These are phyloP conservation scores for Pseudoperonospora humuli DNA, from an alignment of 352 stramenopile genomes.

Conservation along the genomic window DNA sequence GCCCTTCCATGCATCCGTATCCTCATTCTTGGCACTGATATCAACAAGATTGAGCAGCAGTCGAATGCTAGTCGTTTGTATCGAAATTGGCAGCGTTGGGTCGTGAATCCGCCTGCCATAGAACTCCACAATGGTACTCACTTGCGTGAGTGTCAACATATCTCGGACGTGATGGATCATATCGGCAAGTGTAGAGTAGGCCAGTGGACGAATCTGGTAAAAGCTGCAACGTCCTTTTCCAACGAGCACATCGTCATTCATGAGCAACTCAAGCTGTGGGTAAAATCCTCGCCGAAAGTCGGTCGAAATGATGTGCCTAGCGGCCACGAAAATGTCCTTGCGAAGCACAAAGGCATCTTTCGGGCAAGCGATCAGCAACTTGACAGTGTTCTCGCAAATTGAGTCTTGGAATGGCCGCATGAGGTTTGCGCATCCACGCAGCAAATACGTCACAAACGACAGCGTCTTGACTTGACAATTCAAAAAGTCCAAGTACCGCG, in stretches of 20 bases:
- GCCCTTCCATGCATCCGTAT: slow-evolving; percentile 80
- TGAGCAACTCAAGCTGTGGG: slow-evolving; percentile 89
- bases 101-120: slow-evolving; percentile 91
- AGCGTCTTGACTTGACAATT: slow-evolving; percentile 96
- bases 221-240: slow-evolving; percentile 78
- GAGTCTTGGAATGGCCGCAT: slow-evolving; percentile 93
- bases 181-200: slow-evolving; percentile 95
- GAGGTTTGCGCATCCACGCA: slow-evolving; percentile 87
- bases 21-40: slow-evolving; percentile 94
- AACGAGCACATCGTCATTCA: slow-evolving; percentile 94
- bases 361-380: slow-evolving; percentile 91
- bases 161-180: slow-evolving; percentile 96
- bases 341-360: slow-evolving; percentile 90
- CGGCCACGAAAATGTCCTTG: slow-evolving; percentile 95
- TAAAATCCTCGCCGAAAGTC: slow-evolving; percentile 97
- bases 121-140: slow-evolving; percentile 92
- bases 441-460: slow-evolving; percentile 96
- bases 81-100: slow-evolving; percentile 89
- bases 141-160: slow-evolving; percentile 92
- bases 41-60: slow-evolving; percentile 96
- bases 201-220: slow-evolving; percentile 90
- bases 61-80: slow-evolving; percentile 94
- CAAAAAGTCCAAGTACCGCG: slow-evolving; percentile 86
- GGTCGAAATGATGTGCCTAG: slow-evolving; percentile 95
- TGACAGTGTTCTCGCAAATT: slow-evolving; percentile 91